Base-by-base conservation (phyloP, 768 basidiomycete species). In the Tulasnella sp. region DNA sequence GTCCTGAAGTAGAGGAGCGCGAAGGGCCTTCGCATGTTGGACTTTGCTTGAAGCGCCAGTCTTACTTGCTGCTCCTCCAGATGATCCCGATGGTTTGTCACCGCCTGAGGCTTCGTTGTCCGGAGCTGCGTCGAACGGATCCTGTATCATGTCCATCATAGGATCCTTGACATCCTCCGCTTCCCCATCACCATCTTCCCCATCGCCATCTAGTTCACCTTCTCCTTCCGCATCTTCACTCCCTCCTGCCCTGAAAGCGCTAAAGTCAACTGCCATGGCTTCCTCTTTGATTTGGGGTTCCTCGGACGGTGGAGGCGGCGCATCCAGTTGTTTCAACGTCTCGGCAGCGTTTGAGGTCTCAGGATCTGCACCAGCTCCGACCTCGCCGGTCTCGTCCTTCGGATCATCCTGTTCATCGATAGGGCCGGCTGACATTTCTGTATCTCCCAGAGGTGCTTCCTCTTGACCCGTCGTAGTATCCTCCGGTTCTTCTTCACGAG, bases 361-460 rank as follows among this genome's bases (percentile, higher is more conserved):
- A 6, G 77, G 40, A n/a, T 42, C 46, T 4, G 51, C 70, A 15
- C 77, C 77, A 20, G 77, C 42, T 20, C 37, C 69, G 26, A 32
- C 46, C 18, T 77, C 77, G 5, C 40, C 37, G 15, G 44, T 57
- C 2, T 75, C 74, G 7, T 79, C 79, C 20, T 73, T 70, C 32
- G n/a, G 61, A 20, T n/a, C 74, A 26, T 39, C 61, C 70, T 13
- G 29, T 42, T 44, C 42, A 39, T 44, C 75, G 18, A 39, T 44
- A 5, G 61, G 61, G 4, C 20, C 32, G 26, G 26, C 7, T 67
- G 61, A 32, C 32, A 69, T 79, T 20, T 29, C 67, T 9, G 20
- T 70, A n/a, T 70, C 79, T 10, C 85, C 84, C n/a, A 57, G 78
- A 10, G 87, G 88, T 20, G 91, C 84, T 29, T 89, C 91, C 23